Conservation (phyloP, 2,329 filamentous ascomycete genomes). For the Hyphodiscus sp. region DNA sequence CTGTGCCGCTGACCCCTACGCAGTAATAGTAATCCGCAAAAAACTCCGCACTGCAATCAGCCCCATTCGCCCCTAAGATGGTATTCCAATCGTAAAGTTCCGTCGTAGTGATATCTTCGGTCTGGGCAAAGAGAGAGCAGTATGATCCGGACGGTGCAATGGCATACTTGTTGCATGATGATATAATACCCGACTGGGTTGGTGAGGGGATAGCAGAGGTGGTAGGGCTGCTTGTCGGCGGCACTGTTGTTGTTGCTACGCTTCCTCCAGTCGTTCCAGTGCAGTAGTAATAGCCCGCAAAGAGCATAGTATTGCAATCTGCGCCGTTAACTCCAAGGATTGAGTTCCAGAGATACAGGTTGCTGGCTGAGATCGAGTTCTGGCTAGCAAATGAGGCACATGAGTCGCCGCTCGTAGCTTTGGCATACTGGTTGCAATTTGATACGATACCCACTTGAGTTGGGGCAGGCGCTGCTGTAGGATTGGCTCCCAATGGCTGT, state of each 20-base stretch:
- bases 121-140: conserved; percentile 18
- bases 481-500: no score
- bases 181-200: conserved; percentile 22
- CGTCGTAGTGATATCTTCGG: conserved; percentile 16
- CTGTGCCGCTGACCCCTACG: conserved; percentile 10
- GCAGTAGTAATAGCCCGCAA: no score
- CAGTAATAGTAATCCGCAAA: conserved; percentile 25
- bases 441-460: no score
- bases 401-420: no score
- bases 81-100: conserved; percentile 27
- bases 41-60: conserved; percentile 18
- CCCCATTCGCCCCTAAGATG: conserved; percentile 20
- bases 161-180: conserved; percentile 24
- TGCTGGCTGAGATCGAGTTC: no score
- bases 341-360: no score
- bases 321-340: background rate
- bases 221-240: background rate
- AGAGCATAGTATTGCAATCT: no score
- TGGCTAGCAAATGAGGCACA: no score
- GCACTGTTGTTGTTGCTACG: conserved; percentile 6
- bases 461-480: no score
- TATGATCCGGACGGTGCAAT: conserved; percentile 18
- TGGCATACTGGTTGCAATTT: no score
- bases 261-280: background rate
- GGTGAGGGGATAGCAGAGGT: conserved; percentile 15